Percentiles rank a stretch among this genome's conserved stretches.
These are phyloP conservation scores for Penicillium taxi DNA, from an alignment of 495 filamentous ascomycete species.

Conservation along the genomic window DNA sequence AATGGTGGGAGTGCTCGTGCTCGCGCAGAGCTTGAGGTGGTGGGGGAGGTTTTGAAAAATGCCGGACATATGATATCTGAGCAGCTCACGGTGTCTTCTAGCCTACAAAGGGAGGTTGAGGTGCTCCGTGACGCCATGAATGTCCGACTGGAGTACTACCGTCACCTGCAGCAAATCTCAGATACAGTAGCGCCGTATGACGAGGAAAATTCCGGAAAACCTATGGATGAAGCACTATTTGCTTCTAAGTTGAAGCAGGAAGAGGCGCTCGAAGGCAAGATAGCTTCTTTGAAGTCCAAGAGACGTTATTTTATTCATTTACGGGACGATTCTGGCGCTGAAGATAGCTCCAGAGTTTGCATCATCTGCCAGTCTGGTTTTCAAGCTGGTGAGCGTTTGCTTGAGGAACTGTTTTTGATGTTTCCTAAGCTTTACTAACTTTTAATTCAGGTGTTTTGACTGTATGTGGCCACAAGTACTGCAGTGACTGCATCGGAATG, in stretches of 20 bases:
- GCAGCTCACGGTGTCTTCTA: conserved; percentile 55
- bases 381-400: conserved; percentile 50
- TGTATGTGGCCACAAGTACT: conserved; percentile 84
- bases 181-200: conserved; percentile 74
- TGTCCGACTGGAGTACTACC: conserved; percentile 75
- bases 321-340: conserved; percentile 47
- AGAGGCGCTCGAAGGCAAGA: conserved; percentile 38
- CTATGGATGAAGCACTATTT: conserved; percentile 34
- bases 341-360: conserved; percentile 55
- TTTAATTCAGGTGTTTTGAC: conserved; percentile 54
- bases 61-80: conserved; percentile 53
- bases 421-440: conserved; percentile 2
- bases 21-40: conserved; percentile 53
- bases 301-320: conserved; percentile 62
- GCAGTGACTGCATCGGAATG: conserved; percentile 68
- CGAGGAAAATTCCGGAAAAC: conserved; percentile 42
- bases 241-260: conserved; percentile 37
- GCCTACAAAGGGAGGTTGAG: conserved; percentile 65
- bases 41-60: conserved; percentile 45
- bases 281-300: conserved; percentile 58
- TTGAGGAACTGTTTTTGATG: neutral
- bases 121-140: conserved; percentile 73
- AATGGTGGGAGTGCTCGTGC: conserved; percentile 56
- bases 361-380: conserved; percentile 72
- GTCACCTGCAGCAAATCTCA: conserved; percentile 79